phyloP scores from a whole-genome alignment of 805 yeast genomes.

The Kodamaea leandrae region DNA sequence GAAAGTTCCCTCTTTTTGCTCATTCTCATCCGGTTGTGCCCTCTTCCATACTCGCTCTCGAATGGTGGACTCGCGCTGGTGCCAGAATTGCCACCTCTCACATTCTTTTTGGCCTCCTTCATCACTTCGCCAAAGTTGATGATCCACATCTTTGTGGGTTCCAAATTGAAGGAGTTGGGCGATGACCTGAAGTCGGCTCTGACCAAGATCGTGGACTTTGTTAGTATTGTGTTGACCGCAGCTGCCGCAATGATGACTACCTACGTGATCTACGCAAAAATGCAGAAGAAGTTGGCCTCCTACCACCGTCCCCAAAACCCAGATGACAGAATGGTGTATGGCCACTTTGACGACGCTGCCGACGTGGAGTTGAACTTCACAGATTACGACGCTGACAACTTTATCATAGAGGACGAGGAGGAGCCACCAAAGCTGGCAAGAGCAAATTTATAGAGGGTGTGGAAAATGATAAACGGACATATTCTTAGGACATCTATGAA shows the following conservation, averaged over 20 bases:
- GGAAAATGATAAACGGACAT: no score
- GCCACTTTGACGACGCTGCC: constrained; percentile 38
- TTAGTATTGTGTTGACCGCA: constrained; percentile 58
- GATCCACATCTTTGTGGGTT: constrained; percentile 76
- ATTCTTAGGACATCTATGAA: no score
- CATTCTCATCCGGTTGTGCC: constrained; percentile 77
- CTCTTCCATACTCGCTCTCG: constrained; percentile 87
- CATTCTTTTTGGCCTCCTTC: constrained; percentile 68
- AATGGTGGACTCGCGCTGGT: constrained; percentile 91
- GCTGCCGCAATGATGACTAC: constrained; percentile 58
- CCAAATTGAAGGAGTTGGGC: constrained; percentile 68
- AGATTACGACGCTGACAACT: constrained; percentile 40
- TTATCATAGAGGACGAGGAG: constrained; percentile 39
- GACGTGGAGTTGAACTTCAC: constrained; percentile 36
- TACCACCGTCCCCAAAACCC: constrained; percentile 20
- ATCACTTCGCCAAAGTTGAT: constrained; percentile 79
- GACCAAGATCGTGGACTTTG: constrained; percentile 57
- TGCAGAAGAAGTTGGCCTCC: constrained; percentile 37
- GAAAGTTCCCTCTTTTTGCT: constrained; percentile 62
- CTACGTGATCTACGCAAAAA: constrained; percentile 60
- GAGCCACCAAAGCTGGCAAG: background rate
- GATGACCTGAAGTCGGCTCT: constrained; percentile 46
- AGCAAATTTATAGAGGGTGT: no score
- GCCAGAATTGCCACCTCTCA: constrained; percentile 63
- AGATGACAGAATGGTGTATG: constrained; percentile 36